A percentile compares a stretch with the other conserved stretches of the same genome.
Evolutionary conservation across 73 alveolate genomes (phyloP).

Genomic region (Paraurostyla sp.): DNA sequence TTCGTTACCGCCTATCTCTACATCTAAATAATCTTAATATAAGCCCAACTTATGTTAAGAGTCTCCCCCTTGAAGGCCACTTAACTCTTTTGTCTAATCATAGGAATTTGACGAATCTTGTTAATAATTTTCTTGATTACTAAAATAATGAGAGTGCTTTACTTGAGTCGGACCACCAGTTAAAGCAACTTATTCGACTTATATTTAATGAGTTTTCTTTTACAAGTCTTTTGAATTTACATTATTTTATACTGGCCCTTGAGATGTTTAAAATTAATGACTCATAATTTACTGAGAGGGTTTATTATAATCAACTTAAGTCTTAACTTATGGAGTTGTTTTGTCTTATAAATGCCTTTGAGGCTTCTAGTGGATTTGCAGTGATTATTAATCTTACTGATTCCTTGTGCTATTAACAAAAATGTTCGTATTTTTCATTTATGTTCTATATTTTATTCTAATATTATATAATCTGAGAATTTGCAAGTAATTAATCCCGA

Average conservation of each 20-base stretch:
- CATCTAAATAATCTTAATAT: background rate
- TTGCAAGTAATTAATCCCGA: background rate
- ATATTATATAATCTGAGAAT: background rate
- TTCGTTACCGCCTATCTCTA: background rate
- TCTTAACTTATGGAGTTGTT: background rate
- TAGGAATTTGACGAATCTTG: background rate
- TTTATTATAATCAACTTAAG: background rate
- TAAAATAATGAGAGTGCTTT: background rate
- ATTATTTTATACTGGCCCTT: background rate
- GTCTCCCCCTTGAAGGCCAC: background rate
- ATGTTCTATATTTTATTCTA: background rate
- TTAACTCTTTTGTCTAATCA: background rate
- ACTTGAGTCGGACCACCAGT: too few species aligned
- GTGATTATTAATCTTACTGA: background rate
- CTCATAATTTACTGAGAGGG: too few species aligned
- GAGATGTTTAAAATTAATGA: background rate
- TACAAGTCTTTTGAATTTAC: background rate
- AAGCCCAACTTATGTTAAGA: background rate
- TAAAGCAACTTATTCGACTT: background rate
- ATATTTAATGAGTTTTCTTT: background rate
- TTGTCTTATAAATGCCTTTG: background rate
- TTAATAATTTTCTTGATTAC: background rate
- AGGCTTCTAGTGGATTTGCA: background rate
- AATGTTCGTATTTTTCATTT: background rate
- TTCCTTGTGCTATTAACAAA: background rate